These are phyloP conservation scores for Aspergillus sp. DNA, from an alignment of 2,329 filamentous ascomycete species.

Conservation along the genomic window DNA sequence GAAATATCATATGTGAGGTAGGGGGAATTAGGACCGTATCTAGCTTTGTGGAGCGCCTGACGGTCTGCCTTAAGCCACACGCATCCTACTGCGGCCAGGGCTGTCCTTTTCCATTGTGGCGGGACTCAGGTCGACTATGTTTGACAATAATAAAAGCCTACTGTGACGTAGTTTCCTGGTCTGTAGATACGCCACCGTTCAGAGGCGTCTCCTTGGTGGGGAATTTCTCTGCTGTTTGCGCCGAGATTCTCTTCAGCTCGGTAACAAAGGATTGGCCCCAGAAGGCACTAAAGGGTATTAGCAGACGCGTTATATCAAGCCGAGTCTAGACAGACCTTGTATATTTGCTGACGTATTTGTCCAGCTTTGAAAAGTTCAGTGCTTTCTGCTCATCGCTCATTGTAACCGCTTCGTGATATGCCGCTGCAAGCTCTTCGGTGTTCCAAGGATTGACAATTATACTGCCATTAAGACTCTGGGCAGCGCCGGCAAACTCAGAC, in stretches of 20 bases:
- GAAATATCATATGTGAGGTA: background rate
- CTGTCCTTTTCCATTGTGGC: background rate
- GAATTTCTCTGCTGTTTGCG: constrained; percentile 36
- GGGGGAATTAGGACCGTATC: background rate
- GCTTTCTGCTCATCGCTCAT: constrained; percentile 88
- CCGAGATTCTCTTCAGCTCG: constrained; percentile 67
- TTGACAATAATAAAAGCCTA: background rate
- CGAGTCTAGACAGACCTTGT: constrained; percentile 61
- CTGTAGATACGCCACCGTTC: constrained; percentile 17
- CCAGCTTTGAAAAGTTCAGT: constrained; percentile 85
- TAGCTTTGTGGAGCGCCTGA: background rate
- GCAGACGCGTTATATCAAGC: background rate
- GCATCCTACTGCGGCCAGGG: background rate
- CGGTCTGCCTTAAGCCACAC: background rate
- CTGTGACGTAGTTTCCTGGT: background rate
- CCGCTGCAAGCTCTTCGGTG: constrained; percentile 88
- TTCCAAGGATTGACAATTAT: constrained; percentile 99
- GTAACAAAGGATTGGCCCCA: constrained; percentile 93
- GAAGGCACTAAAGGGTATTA: constrained; percentile 65
- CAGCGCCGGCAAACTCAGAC: constrained; percentile 93
- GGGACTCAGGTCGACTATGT: no score
- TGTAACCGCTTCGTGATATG: constrained; percentile 93
- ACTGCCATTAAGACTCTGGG: constrained; percentile 89
- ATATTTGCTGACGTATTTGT: constrained; percentile 96
- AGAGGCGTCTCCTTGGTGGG: constrained; percentile 29